Percentiles rank a stretch among this genome's conserved stretches.
Conservation (phyloP, 2,329 filamentous ascomycete genomes). For the Talaromyces sp. region DNA sequence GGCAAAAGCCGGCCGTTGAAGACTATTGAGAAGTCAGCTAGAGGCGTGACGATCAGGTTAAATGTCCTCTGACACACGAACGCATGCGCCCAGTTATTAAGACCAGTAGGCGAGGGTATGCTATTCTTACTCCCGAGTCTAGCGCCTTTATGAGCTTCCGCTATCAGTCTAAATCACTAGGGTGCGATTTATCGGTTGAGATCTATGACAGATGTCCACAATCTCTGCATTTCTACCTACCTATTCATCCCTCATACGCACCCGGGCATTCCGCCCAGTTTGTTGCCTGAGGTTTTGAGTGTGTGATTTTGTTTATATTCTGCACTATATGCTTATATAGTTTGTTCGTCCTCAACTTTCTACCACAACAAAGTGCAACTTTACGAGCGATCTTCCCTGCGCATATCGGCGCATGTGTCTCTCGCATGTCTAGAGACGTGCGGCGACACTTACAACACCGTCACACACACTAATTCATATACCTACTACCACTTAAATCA, state of each 20-base stretch:
- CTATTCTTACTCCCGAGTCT: not conserved
- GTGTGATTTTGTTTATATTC: not conserved
- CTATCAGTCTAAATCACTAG: not conserved
- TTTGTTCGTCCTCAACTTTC: not conserved
- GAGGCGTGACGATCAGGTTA: not conserved
- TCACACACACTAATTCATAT: not conserved
- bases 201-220: not conserved
- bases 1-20: not conserved
- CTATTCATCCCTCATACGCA: not conserved
- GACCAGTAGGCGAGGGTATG: not conserved
- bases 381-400: constrained; percentile 2
- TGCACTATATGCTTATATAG: not conserved
- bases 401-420: constrained; percentile 11
- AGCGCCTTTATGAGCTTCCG: not conserved
- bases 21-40: not conserved
- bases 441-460: not conserved
- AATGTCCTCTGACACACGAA: not conserved
- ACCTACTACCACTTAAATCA: not conserved
- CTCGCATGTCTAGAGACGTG: constrained; percentile 7
- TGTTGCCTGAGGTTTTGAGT: not conserved
- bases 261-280: constrained; percentile 2
- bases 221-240: not conserved
- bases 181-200: not conserved
- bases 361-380: not conserved
- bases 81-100: not conserved